phyloP scores from a whole-genome alignment of 2,329 filamentous ascomycete species.

The Arthrobotrys pseudoclavata region DNA sequence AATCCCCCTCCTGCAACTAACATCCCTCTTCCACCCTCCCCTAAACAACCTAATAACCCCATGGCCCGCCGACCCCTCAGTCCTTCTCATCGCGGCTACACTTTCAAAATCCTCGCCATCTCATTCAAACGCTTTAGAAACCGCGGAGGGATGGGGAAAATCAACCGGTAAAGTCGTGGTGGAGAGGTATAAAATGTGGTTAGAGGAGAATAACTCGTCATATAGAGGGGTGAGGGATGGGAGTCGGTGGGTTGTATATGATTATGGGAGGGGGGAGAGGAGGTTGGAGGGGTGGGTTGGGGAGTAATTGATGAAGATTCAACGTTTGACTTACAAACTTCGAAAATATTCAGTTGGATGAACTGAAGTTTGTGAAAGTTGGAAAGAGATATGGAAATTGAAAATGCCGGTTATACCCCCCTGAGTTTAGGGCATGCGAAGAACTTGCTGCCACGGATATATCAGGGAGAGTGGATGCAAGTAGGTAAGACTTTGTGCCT shows the following conservation, averaged over 20 bases:
- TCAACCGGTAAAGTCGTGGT: conserved; percentile 1
- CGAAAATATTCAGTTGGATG: too few relatives aligned
- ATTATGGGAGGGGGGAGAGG: conserved; percentile 12
- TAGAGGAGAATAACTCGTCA: conserved; percentile 27
- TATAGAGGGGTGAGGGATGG: conserved; percentile 38
- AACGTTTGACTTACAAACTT: too few relatives aligned
- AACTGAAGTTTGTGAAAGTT: too few relatives aligned
- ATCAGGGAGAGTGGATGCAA: too few relatives aligned
- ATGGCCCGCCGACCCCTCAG: conserved; percentile 42
- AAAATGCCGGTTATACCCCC: too few relatives aligned
- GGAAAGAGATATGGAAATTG: too few relatives aligned
- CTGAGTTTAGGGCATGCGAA: too few relatives aligned
- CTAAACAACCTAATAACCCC: neutral
- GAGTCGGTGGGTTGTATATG: conserved; percentile 52
- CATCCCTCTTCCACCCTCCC: conserved; percentile 38
- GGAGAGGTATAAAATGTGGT: conserved; percentile 31
- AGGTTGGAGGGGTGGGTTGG: conserved; percentile 12
- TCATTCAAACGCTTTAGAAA: conserved; percentile 15
- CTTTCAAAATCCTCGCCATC: neutral
- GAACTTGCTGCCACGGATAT: too few relatives aligned
- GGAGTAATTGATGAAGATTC: neutral
- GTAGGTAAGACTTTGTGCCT: too few relatives aligned
- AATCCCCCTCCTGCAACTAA: conserved; percentile 43
- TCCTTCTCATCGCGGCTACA: conserved; percentile 25
- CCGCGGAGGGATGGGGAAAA: conserved; percentile 30